These are phyloP conservation scores for Candida silvicultrix DNA, from an alignment of 805 yeast genomes.

Conservation along the genomic window DNA sequence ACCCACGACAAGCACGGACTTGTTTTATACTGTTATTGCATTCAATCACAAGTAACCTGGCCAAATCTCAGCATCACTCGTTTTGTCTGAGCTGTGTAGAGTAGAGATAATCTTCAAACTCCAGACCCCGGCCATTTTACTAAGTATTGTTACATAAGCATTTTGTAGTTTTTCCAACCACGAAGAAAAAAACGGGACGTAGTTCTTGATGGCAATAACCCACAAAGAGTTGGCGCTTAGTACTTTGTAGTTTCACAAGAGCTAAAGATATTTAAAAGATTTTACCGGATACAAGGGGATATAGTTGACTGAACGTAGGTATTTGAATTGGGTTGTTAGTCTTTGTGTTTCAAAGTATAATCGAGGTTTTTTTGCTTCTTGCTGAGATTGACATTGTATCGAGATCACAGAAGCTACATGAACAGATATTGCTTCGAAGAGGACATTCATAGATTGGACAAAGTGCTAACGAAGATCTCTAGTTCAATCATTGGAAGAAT, in stretches of 20 bases:
- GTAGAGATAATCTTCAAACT: too few species aligned
- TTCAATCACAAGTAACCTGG: too few species aligned
- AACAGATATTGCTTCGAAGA: background rate
- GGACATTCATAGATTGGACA: too few species aligned
- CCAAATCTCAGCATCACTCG: too few species aligned
- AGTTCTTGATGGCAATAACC: background rate
- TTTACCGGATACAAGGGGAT: background rate
- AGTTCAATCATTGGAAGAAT: background rate
- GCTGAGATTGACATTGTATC: background rate
- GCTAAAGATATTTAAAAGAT: background rate
- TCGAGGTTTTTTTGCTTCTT: too few species aligned
- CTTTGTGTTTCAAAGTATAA: background rate
- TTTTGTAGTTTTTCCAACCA: background rate
- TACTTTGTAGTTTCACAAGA: background rate
- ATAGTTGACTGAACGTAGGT: background rate
- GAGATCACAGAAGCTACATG: background rate
- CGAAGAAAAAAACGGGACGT: background rate
- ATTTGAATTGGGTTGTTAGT: background rate
- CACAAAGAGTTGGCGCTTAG: background rate
- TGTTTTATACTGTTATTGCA: too few species aligned
- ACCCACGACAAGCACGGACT: too few species aligned
- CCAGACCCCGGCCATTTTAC: background rate
- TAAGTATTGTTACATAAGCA: background rate
- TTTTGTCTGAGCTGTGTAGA: too few species aligned
- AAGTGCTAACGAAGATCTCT: too few species aligned